Percentiles rank a stretch among this genome's conserved stretches.
These are phyloP conservation scores for Lasiodiplodia hormozganensis DNA, from an alignment of 2,329 filamentous ascomycete genomes.

Conservation along the genomic window DNA sequence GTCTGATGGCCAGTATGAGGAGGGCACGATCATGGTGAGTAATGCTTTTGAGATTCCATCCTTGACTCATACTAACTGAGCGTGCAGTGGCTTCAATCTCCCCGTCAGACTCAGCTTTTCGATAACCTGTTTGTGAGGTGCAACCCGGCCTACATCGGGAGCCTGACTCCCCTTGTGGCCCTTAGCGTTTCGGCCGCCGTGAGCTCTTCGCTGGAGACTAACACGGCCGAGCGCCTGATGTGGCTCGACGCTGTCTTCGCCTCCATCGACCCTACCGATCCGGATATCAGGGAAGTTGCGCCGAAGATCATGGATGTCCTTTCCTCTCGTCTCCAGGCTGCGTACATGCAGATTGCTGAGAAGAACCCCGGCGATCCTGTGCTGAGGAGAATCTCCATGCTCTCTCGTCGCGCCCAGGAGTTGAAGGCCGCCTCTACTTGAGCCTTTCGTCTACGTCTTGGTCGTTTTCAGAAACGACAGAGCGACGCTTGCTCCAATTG, in stretches of 20 bases:
- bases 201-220: slow-evolving; percentile 61
- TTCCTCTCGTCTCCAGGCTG: slow-evolving; percentile 61
- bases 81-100: slow-evolving; percentile 66
- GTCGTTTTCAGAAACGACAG: background rate
- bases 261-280: slow-evolving; percentile 61
- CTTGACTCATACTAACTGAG: slow-evolving; percentile 16
- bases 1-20: slow-evolving; percentile 59
- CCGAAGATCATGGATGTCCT: slow-evolving; percentile 68
- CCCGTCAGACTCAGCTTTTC: slow-evolving; percentile 65
- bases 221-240: slow-evolving; percentile 60
- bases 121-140: slow-evolving; percentile 66
- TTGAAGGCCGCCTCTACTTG: slow-evolving; percentile 25
- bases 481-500: background rate
- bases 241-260: slow-evolving; percentile 65
- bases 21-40: slow-evolving; percentile 53
- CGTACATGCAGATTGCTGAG: slow-evolving; percentile 65
- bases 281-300: slow-evolving; percentile 63
- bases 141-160: slow-evolving; percentile 62
- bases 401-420: slow-evolving; percentile 48
- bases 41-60: background rate
- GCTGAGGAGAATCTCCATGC: slow-evolving; percentile 57
- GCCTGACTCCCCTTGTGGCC: slow-evolving; percentile 63
- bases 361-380: slow-evolving; percentile 59
- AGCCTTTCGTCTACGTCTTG: background rate
- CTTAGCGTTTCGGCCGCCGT: slow-evolving; percentile 70